Percentiles rank a stretch among this genome's conserved stretches.
Evolutionary conservation across 2,329 filamentous ascomycete species (phyloP).

Genomic region (Aspergillus floridensis): DNA sequence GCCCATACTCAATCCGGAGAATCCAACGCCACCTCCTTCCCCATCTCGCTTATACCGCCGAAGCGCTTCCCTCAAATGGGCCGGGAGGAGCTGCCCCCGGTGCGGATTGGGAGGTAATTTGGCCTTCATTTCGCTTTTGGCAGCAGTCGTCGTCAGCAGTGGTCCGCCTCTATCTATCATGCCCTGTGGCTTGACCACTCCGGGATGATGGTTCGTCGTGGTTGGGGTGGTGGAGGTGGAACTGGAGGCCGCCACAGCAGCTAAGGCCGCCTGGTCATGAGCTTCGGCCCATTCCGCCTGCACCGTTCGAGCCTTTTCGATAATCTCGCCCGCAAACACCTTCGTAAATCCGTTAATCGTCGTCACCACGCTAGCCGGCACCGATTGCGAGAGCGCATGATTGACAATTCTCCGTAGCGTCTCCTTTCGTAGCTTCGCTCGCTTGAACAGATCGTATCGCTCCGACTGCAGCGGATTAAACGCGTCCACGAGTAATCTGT

Average conservation of each 20-base stretch:
- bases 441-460: constrained; percentile 51
- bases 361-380: constrained; percentile 62
- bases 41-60: constrained; percentile 49
- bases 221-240: constrained; percentile 38
- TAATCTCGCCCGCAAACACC: constrained; percentile 64
- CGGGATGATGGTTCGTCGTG: constrained; percentile 9
- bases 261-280: constrained; percentile 52
- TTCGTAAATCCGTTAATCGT: constrained; percentile 65
- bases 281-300: constrained; percentile 54
- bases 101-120: constrained; percentile 44
- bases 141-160: background rate
- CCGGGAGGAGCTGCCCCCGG: constrained; percentile 47
- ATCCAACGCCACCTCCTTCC: constrained; percentile 49
- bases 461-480: constrained; percentile 49
- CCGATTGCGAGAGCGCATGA: constrained; percentile 65
- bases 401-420: constrained; percentile 60
- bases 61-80: constrained; percentile 50
- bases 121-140: constrained; percentile 24
- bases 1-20: constrained; percentile 47
- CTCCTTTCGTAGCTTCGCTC: constrained; percentile 50
- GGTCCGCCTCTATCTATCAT: background rate
- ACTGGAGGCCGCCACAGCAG: constrained; percentile 49
- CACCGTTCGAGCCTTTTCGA: constrained; percentile 63
- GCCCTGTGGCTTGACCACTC: constrained; percentile 4
- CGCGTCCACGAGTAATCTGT: constrained; percentile 45